A percentile compares a stretch with the other conserved stretches of the same genome.
phyloP scores from a whole-genome alignment of 2,329 filamentous ascomycete species.

The Aspergillus hiratsukae region DNA sequence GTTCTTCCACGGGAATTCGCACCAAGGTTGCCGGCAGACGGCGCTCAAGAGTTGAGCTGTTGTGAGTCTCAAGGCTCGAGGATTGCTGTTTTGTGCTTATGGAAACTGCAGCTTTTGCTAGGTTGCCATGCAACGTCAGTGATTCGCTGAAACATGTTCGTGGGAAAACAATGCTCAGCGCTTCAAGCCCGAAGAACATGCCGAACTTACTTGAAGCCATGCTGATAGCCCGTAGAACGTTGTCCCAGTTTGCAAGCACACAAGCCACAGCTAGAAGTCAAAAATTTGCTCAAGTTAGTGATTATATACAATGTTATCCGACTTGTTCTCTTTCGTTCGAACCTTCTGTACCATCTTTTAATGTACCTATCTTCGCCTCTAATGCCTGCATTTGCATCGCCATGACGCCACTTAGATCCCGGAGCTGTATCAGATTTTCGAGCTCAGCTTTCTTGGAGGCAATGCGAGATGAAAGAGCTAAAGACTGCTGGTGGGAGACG shows the following conservation, averaged over 20 bases:
- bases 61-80: conserved; percentile 7
- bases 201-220: conserved; percentile 57
- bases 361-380: conserved; percentile 56
- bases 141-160: conserved; percentile 1
- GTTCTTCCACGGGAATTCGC: conserved; percentile 36
- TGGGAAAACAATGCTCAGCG: background rate
- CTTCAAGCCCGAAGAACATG: background rate
- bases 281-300: background rate
- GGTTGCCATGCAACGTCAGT: conserved; percentile 6
- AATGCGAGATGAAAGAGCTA: conserved; percentile 57
- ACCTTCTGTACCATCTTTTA: conserved; percentile 62
- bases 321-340: background rate
- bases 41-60: conserved; percentile 69
- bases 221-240: conserved; percentile 59
- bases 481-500: conserved; percentile 47
- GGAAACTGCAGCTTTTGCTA: conserved; percentile 26
- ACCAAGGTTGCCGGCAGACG: conserved; percentile 40
- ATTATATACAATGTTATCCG: background rate
- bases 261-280: conserved; percentile 54
- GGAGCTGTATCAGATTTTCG: conserved; percentile 58
- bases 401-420: conserved; percentile 57
- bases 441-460: conserved; percentile 60
- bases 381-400: conserved; percentile 60
- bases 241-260: conserved; percentile 65
- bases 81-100: conserved; percentile 13